Evolutionary conservation across 768 basidiomycete species (phyloP).

Genomic region (Kwoniella dejecticola): DNA sequence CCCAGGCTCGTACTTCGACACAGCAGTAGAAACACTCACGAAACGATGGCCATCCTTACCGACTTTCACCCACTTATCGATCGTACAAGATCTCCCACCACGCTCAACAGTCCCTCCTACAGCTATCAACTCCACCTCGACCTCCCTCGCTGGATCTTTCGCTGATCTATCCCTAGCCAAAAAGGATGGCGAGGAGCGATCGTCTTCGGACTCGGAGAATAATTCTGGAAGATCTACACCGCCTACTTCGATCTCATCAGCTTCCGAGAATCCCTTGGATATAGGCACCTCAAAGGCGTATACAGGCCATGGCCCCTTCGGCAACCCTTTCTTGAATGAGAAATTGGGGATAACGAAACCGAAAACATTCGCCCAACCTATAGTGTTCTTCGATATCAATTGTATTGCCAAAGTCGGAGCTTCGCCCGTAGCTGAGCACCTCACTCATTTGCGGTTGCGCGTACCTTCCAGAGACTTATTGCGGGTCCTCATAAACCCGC

Average conservation of each 20-base stretch:
- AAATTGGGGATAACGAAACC: slow-evolving; percentile 45
- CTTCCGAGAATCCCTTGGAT: slow-evolving; percentile 20
- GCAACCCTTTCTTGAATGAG: slow-evolving; percentile 46
- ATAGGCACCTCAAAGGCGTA: slow-evolving; percentile 40
- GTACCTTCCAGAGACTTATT: slow-evolving; percentile 63
- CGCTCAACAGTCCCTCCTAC: slow-evolving; percentile 43
- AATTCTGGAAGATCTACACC: slow-evolving; percentile 31
- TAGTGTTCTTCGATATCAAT: slow-evolving; percentile 72
- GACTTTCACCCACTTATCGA: slow-evolving; percentile 51
- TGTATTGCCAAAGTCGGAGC: slow-evolving; percentile 62
- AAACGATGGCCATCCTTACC: slow-evolving; percentile 62
- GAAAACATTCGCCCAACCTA: slow-evolving; percentile 69
- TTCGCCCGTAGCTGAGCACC: slow-evolving; percentile 58
- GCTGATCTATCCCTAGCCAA: slow-evolving; percentile 34
- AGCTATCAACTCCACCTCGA: slow-evolving; percentile 19
- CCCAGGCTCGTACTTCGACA: slow-evolving; percentile 83
- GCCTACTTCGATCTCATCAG: slow-evolving; percentile 53
- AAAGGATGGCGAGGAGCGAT: background rate
- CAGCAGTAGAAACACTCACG: slow-evolving; percentile 65
- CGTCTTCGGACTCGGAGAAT: slow-evolving; percentile 26
- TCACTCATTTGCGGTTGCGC: slow-evolving; percentile 67
- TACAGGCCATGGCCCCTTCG: slow-evolving; percentile 54
- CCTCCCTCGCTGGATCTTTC: slow-evolving; percentile 31
- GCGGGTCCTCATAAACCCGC: slow-evolving; percentile 39
- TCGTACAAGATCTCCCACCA: slow-evolving; percentile 58